Base-by-base conservation (phyloP, 495 filamentous ascomycete species). In the Saxispiralis lemnorum region DNA sequence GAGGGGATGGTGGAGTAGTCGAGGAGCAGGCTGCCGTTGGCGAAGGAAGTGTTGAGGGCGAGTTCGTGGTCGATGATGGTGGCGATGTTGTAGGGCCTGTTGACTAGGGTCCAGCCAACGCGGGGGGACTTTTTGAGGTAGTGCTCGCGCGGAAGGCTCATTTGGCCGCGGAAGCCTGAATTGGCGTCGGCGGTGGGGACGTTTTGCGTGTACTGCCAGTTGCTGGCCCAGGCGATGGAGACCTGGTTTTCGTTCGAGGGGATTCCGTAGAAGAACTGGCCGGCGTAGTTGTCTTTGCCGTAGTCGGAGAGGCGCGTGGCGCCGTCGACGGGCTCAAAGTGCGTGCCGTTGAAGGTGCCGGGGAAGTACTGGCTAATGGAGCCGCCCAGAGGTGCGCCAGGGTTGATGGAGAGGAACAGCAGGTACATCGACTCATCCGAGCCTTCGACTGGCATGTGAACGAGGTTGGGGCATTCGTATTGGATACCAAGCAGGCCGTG, bases 241-340 rank as follows among this genome's bases (percentile, higher is more conserved):
- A 68, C 51, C 21, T 63, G 62, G 13, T 40, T 40, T 18, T 61
- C 52, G 17, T 51, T 57, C 4, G 45, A 41, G 0, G 64, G 57
- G 5, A 71, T 53, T 9, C 64, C 66, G 48, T 68, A 67, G 51
- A 69, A 75, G 51, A 65, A 67, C 40, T 68, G 59, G 0, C 65
- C 68, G 18, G 73, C 72, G 46, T 76, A 75, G 48, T 67, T 71
- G 53, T 76, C 72, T 38, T 73, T 73, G 15, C 62, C 68, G 45
- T 69, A 72, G 54, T 77, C 71, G 7, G 58, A 55, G 35, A 73
- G 48, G 4, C 63, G 56, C 7, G 66, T 59, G 5, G 53, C 58
- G 12, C 34, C 48, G 40, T 69, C 68, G 16, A 58, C 54, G 5
- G 65, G 38, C 10, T 54, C 59, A 48, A 71, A 70, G 48, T 63